A percentile compares a stretch with the other conserved stretches of the same genome.
These are phyloP conservation scores for Paecilomyces niveus DNA, from an alignment of 2,329 filamentous ascomycete species.

Conservation along the genomic window DNA sequence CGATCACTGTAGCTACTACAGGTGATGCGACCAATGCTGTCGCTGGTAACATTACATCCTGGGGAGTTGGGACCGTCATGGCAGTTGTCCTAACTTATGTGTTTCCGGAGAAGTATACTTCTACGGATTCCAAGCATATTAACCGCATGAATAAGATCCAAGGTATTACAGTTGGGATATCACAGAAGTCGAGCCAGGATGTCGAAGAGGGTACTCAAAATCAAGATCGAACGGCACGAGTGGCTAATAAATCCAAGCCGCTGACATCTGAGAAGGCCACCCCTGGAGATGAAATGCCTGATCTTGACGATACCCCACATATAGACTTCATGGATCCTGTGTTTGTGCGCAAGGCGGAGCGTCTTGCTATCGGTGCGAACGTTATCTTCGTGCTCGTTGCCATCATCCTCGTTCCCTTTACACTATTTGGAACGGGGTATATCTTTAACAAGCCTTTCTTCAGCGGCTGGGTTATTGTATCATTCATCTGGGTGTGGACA, in stretches of 20 bases:
- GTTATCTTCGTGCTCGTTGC: constrained; percentile 28
- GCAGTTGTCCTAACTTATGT: constrained; percentile 26
- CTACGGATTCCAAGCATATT: constrained; percentile 13
- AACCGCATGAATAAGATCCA: constrained; percentile 23
- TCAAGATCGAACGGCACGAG: not conserved
- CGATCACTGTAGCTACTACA: constrained; percentile 28
- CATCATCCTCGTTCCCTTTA: constrained; percentile 33
- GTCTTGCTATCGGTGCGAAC: constrained; percentile 31
- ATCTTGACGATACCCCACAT: constrained; percentile 33
- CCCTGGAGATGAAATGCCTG: constrained; percentile 28
- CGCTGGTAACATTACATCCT: constrained; percentile 32
- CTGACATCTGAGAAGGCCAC: not conserved
- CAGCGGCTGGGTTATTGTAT: constrained; percentile 33
- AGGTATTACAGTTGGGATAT: constrained; percentile 11
- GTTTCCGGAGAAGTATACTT: constrained; percentile 23
- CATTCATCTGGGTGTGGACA: constrained; percentile 36
- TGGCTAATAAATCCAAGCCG: too few relatives aligned
- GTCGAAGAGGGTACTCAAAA: not conserved
- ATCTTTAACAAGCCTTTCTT: constrained; percentile 30
- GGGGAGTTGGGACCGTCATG: constrained; percentile 26
- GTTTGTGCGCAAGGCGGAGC: constrained; percentile 27
- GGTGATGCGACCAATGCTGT: constrained; percentile 33
- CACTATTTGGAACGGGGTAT: constrained; percentile 32
- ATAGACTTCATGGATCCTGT: constrained; percentile 37
- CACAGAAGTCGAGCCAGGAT: not conserved